These are phyloP conservation scores for Tympanopsis confertula DNA, from an alignment of 2,329 filamentous ascomycete species.

Conservation along the genomic window DNA sequence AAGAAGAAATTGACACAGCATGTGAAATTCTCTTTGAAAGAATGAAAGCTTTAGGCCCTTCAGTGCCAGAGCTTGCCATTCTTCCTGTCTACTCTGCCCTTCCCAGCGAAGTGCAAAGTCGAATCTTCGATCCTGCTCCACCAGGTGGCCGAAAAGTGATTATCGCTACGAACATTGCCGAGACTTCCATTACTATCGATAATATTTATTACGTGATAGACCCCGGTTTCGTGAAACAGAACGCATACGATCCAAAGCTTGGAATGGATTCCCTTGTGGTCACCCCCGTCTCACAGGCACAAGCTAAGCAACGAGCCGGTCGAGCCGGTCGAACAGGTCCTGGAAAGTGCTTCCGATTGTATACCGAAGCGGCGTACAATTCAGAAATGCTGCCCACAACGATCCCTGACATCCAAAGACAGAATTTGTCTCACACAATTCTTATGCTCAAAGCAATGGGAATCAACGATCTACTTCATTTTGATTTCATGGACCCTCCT, in stretches of 20 bases:
- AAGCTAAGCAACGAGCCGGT: conserved; percentile 87
- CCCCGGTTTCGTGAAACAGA: conserved; percentile 95
- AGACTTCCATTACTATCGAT: conserved; percentile 96
- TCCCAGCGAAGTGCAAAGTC: conserved; percentile 84
- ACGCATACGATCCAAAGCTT: conserved; percentile 89
- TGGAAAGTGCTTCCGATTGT: conserved; percentile 89
- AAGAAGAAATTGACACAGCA: conserved; percentile 93
- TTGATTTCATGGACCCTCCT: conserved; percentile 98
- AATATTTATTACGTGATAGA: conserved; percentile 96
- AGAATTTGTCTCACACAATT: conserved; percentile 86
- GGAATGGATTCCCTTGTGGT: conserved; percentile 96
- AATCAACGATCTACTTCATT: conserved; percentile 92
- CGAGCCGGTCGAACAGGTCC: conserved; percentile 89
- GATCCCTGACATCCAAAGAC: conserved; percentile 90
- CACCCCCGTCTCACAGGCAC: conserved; percentile 90
- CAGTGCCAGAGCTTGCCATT: conserved; percentile 83
- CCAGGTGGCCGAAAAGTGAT: conserved; percentile 82
- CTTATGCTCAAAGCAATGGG: conserved; percentile 98
- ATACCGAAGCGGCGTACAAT: conserved; percentile 90
- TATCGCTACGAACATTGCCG: conserved; percentile 95
- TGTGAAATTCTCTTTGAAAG: conserved; percentile 88
- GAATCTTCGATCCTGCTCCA: conserved; percentile 88
- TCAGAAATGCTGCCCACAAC: conserved; percentile 94
- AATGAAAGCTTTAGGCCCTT: conserved; percentile 88
- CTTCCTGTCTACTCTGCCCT: conserved; percentile 92